phyloP scores from a whole-genome alignment of 2,329 filamentous ascomycete species.

The Eutypa lata region DNA sequence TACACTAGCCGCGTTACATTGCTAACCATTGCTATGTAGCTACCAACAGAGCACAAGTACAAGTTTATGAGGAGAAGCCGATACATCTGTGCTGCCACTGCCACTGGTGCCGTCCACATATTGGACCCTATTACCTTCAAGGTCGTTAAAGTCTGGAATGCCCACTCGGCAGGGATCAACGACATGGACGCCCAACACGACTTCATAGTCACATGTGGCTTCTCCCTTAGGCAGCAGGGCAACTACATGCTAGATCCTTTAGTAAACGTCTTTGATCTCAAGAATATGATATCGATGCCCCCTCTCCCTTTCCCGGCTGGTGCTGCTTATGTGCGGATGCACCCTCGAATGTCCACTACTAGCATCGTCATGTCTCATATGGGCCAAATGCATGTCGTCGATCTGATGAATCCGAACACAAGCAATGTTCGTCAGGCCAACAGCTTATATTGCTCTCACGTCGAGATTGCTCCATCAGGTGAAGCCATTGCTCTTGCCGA shows the following conservation, averaged over 20 bases:
- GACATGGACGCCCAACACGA: constrained; percentile 98
- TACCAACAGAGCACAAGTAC: constrained; percentile 73
- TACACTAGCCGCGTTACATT: not conserved
- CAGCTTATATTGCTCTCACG: constrained; percentile 70
- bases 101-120: constrained; percentile 78
- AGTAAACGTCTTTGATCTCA: constrained; percentile 93
- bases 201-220: constrained; percentile 92
- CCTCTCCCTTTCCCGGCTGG: constrained; percentile 91
- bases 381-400: constrained; percentile 92
- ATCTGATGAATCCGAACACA: constrained; percentile 89
- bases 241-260: constrained; percentile 85
- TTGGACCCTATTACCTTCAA: constrained; percentile 76
- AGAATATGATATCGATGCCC: constrained; percentile 81
- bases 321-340: constrained; percentile 93
- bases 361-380: constrained; percentile 89
- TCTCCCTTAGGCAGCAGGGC: constrained; percentile 76
- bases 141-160: constrained; percentile 83
- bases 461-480: constrained; percentile 85
- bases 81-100: constrained; percentile 89
- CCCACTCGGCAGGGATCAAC: constrained; percentile 83
- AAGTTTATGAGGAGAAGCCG: constrained; percentile 88
- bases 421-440: constrained; percentile 83
- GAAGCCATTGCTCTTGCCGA: constrained; percentile 82
- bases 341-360: constrained; percentile 91
- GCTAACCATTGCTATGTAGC: constrained; percentile 40